Percentiles rank a stretch among this genome's conserved stretches.
Conservation (phyloP, 2,329 filamentous ascomycete genomes). For the Claviceps sp. region DNA sequence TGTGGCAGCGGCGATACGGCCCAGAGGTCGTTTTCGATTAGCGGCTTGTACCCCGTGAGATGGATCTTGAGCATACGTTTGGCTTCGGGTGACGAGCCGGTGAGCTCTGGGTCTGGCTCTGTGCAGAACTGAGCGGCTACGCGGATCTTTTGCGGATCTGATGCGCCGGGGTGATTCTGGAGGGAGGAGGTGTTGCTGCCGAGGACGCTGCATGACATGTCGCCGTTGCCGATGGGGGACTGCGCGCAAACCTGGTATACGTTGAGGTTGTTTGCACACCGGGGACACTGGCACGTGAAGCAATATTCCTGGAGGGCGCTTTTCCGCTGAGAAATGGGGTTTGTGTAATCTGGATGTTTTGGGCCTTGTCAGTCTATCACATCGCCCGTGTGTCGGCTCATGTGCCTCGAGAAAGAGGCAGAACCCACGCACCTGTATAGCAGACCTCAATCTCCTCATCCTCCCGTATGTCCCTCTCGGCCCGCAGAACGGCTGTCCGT, state of each 20-base stretch:
- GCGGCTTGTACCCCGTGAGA: conserved; percentile 9
- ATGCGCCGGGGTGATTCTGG: conserved; percentile 10
- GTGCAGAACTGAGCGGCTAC: conserved; percentile 1
- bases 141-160: conserved; percentile 13
- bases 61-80: neutral
- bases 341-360: conserved; percentile 29
- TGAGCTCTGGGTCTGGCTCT: neutral
- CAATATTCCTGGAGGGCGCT: conserved; percentile 33
- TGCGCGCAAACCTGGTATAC: conserved; percentile 37
- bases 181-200: conserved; percentile 11
- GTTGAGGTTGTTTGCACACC: conserved; percentile 37
- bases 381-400: no score
- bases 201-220: conserved; percentile 28
- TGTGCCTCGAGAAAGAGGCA: neutral
- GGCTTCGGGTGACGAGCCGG: neutral
- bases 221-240: conserved; percentile 25
- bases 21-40: conserved; percentile 24
- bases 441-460: conserved; percentile 48
- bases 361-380: neutral
- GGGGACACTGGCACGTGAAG: conserved; percentile 37
- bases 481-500: conserved; percentile 35
- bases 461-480: conserved; percentile 32
- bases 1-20: conserved; percentile 36
- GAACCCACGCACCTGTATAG: conserved; percentile 37
- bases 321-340: conserved; percentile 28